These are phyloP conservation scores for Diaporthe vaccinii DNA, from an alignment of 2,329 filamentous ascomycete genomes.

Conservation along the genomic window DNA sequence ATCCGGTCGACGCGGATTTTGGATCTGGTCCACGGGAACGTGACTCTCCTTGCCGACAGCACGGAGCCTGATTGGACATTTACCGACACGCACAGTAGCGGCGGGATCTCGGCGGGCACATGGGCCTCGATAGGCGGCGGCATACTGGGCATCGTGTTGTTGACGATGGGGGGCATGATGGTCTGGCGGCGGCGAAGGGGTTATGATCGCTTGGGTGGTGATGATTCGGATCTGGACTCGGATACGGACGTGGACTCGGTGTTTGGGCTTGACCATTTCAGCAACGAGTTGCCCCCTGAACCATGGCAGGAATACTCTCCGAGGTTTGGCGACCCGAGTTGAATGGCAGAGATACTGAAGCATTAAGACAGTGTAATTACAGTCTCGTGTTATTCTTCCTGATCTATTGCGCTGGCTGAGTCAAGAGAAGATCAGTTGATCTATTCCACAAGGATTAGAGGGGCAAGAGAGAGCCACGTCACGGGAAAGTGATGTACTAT, in stretches of 20 bases:
- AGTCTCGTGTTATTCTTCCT: neutral
- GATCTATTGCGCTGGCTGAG: neutral
- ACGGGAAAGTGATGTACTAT: neutral
- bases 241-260: constrained; percentile 36
- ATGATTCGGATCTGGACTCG: constrained; percentile 31
- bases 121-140: constrained; percentile 19
- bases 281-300: constrained; percentile 19
- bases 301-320: constrained; percentile 34
- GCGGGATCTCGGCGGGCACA: neutral
- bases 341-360: neutral
- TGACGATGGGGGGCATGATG: neutral
- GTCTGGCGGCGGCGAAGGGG: constrained; percentile 17
- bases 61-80: constrained; percentile 25
- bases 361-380: neutral
- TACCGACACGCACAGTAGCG: neutral
- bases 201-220: constrained; percentile 32
- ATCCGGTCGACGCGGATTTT: constrained; percentile 48
- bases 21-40: constrained; percentile 30
- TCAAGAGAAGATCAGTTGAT: neutral
- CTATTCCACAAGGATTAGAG: neutral
- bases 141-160: constrained; percentile 3
- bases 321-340: neutral
- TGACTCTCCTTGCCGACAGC: constrained; percentile 17
- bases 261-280: constrained; percentile 24
- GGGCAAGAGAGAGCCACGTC: neutral